Base-by-base conservation (phyloP, 2,329 filamentous ascomycete species). In the Calonectria naviculata region DNA sequence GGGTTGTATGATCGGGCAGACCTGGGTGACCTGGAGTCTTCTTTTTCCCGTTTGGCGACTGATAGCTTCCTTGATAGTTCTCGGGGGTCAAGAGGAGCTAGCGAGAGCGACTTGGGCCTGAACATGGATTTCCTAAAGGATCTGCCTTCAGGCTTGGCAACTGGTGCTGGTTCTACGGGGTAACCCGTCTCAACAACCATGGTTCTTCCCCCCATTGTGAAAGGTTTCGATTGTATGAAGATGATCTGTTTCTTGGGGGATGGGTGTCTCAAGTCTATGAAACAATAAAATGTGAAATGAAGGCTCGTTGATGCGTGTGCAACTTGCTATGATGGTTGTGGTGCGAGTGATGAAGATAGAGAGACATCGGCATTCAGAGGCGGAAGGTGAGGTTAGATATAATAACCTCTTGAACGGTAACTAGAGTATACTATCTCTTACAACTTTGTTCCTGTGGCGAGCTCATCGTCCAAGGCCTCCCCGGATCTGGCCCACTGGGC, bases 61-160 rank as follows among this genome's bases (percentile, higher is more conserved):
- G 84, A 83, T 28, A 92, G 83, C 21, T 89, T 87, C 36, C 86
- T 84, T 13, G 85, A 84, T 31, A 92, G 80, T 67, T 92, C 89
- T 31, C 88, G 85, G 0, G 90, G 84, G 71, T 92, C 89, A 2
- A 56, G 31, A n/a, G 83, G 80, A 36, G 80, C 74, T 13, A 82
- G 78, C 1, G 76, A 75, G 28, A 78, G 74, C 15, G 76, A 70
- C 46, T 73, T 75, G 47, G 77, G 77, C 34, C 77, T 71, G 58
- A 76, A 71, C 44, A 74, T 77, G 13, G 71, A 60, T 46, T 69
- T 80, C 15, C 67, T 49, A 38, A 56, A 60, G 24, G 38, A 41
- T 52, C 52, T 65, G 13, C 46, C 26, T 6, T 42, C 28, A 44
- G 63, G 26, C n/a, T 42, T 65, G 63, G 63, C 15, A 9, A 44